Evolutionary conservation across 805 yeast species (phyloP).

Genomic region (Ogataea siamensis): DNA sequence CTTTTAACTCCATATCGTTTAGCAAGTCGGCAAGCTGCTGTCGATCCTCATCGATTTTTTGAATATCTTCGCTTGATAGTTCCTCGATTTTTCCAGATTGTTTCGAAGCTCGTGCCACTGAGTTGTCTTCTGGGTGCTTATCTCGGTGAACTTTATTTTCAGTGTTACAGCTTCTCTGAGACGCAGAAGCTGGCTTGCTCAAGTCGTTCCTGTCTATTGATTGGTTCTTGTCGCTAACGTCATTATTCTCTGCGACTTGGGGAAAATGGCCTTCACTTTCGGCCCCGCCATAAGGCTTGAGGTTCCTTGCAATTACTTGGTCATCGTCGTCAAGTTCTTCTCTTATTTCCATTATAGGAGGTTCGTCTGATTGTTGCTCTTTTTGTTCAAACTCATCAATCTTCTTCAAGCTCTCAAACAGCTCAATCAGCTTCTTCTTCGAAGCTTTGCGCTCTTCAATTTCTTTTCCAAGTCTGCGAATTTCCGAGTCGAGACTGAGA

Average conservation of each 20-base stretch:
- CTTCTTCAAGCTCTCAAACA: constrained; percentile 30
- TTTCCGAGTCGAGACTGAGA: constrained; percentile 10
- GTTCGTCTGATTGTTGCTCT: constrained; percentile 38
- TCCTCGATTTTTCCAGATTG: constrained; percentile 2
- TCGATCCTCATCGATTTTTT: constrained; percentile 20
- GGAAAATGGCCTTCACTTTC: no score
- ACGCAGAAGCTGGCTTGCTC: no score
- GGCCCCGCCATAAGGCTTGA: constrained; percentile 36
- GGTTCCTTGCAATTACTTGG: constrained; percentile 49
- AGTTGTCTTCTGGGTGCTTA: no score
- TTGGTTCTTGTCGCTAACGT: no score
- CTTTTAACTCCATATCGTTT: constrained; percentile 39
- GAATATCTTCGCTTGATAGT: constrained; percentile 8
- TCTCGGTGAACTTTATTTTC: no score
- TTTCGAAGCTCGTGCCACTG: no score
- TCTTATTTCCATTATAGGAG: constrained; percentile 77
- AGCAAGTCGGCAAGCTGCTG: constrained; percentile 34
- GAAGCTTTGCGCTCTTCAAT: constrained; percentile 35
- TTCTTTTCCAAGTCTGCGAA: constrained; percentile 33
- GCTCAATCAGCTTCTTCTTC: constrained; percentile 25
- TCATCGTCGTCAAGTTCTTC: constrained; percentile 88
- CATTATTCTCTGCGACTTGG: constrained; percentile 15
- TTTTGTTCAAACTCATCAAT: constrained; percentile 6
- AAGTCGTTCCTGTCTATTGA: no score
- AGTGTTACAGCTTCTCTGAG: no score